Percentiles rank a stretch among this genome's conserved stretches.
Conservation (phyloP, 1,139 yeast genomes). For the Scheffersomyces lignicola region DNA sequence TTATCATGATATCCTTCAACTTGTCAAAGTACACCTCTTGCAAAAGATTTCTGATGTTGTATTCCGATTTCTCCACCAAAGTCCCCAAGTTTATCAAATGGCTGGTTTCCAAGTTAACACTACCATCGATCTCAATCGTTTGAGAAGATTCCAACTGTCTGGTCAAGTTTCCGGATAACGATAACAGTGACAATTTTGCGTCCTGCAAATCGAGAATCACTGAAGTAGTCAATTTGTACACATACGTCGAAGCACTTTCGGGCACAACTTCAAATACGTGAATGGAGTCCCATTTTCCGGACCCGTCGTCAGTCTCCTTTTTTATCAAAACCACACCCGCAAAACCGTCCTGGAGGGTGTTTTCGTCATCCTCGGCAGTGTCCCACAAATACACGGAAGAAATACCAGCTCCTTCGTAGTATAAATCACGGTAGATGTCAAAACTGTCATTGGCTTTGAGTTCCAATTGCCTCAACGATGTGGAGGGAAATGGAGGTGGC, state of each 20-base stretch:
- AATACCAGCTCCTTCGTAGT: constrained; percentile 87
- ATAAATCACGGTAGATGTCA: constrained; percentile 88
- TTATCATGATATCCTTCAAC: constrained; percentile 75
- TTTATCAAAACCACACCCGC: constrained; percentile 92
- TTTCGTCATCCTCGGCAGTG: constrained; percentile 51
- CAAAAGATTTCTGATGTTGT: constrained; percentile 78
- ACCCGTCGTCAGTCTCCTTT: constrained; percentile 55
- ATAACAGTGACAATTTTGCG: constrained; percentile 33
- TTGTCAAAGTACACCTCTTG: constrained; percentile 96
- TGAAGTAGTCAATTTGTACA: constrained; percentile 81
- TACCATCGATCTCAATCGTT: constrained; percentile 38
- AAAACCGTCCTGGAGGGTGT: constrained; percentile 48
- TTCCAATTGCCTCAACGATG: constrained; percentile 70
- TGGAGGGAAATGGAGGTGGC: constrained; percentile 74
- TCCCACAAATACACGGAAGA: constrained; percentile 96
- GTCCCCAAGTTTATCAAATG: constrained; percentile 87
- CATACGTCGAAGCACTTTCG: constrained; percentile 46
- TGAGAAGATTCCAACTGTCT: constrained; percentile 66
- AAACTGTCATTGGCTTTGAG: constrained; percentile 84
- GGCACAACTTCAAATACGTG: constrained; percentile 84
- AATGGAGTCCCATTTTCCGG: constrained; percentile 85
- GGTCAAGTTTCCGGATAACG: constrained; percentile 80
- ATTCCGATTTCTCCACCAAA: constrained; percentile 84
- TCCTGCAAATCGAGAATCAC: constrained; percentile 70
- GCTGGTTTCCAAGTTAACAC: constrained; percentile 48